A percentile compares a stretch with the other conserved stretches of the same genome.
Conservation (phyloP, 805 yeast genomes). For the Yarrowia sp. region DNA sequence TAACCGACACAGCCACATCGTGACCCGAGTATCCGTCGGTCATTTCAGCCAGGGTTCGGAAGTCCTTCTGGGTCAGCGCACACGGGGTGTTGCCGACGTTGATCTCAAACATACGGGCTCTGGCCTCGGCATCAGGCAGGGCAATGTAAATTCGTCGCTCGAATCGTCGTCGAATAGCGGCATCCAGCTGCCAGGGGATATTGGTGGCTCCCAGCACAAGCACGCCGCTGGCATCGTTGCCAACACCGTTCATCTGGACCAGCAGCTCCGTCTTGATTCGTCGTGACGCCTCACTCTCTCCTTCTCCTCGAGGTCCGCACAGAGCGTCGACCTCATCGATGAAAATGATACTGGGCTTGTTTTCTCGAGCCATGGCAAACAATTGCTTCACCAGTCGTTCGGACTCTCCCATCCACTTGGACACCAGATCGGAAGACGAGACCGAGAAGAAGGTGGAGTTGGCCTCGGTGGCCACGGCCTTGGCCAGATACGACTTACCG, state of each 20-base stretch:
- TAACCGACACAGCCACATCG: slow-evolving; percentile 93
- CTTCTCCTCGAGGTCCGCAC: slow-evolving; percentile 98
- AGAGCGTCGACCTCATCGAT: slow-evolving; percentile 98
- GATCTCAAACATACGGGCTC: slow-evolving; percentile 91
- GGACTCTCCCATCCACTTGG: slow-evolving; percentile 99
- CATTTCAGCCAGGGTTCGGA: slow-evolving; percentile 81
- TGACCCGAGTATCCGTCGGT: slow-evolving; percentile 98
- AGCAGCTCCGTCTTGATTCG: slow-evolving; percentile 94
- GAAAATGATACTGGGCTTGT: slow-evolving; percentile 92
- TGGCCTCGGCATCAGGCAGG: slow-evolving; percentile 90
- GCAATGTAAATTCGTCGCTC: slow-evolving; percentile 95
- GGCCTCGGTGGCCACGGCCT: slow-evolving; percentile 98
- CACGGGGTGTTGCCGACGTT: slow-evolving; percentile 93
- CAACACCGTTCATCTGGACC: slow-evolving; percentile 99
- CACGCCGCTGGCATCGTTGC: slow-evolving; percentile 91
- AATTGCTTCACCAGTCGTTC: slow-evolving; percentile 95
- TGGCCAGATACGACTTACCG: slow-evolving; percentile 95
- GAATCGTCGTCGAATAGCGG: slow-evolving; percentile 96
- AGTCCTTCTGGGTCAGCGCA: slow-evolving; percentile 73
- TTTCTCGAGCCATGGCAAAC: slow-evolving; percentile 95
- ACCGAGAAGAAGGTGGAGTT: slow-evolving; percentile 96
- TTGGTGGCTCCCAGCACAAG: slow-evolving; percentile 96
- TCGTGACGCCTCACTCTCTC: slow-evolving; percentile 94
- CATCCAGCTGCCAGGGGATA: slow-evolving; percentile 98
- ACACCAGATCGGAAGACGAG: slow-evolving; percentile 92